Conservation (phyloP, 148 eudicot species). For the Rhododendron kiyosumense region DNA sequence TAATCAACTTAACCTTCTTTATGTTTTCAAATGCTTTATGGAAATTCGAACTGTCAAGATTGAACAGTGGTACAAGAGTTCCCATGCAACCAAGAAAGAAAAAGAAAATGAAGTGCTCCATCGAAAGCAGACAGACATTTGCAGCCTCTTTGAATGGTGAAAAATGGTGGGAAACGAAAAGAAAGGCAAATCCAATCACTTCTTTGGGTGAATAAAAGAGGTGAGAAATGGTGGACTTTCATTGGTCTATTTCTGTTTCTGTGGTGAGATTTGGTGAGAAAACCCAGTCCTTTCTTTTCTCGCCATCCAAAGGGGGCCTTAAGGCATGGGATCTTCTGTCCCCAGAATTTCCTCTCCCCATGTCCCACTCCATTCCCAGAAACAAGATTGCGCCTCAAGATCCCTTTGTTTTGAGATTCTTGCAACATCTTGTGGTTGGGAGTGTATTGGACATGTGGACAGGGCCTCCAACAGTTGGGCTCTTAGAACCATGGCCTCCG, state of each 20-base stretch:
- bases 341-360: background rate
- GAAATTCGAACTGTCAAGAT: background rate
- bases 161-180: background rate
- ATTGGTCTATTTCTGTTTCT: background rate
- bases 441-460: background rate
- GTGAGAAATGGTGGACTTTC: background rate
- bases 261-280: background rate
- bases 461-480: background rate
- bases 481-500: slow-evolving; percentile 1
- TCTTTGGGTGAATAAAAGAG: background rate
- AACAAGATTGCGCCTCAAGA: background rate
- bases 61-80: background rate
- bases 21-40: background rate
- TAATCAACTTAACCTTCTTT: background rate
- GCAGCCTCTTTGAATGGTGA: background rate
- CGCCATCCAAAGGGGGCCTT: background rate
- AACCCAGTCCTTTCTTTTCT: background rate
- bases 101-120: background rate
- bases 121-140: background rate
- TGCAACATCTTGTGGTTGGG: background rate
- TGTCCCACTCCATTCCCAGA: background rate
- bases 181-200: background rate
- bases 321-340: background rate
- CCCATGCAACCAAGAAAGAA: background rate
- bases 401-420: background rate